Base-by-base conservation (phyloP, 495 filamentous ascomycete genomes). In the Barbatosphaeria neglecta region DNA sequence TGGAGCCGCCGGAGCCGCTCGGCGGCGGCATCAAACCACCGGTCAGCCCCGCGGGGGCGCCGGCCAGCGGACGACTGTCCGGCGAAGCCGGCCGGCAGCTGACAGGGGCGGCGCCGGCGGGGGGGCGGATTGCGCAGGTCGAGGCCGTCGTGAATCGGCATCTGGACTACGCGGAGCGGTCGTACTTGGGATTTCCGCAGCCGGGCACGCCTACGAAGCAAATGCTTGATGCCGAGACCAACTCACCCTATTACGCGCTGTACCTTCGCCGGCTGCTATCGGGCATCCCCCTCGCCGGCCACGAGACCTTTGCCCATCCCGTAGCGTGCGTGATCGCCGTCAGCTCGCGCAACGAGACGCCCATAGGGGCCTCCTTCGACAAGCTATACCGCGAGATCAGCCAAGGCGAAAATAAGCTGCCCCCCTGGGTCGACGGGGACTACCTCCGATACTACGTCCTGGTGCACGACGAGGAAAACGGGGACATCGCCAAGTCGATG, bases 251-350 rank as follows among this genome's bases (percentile, higher is more conserved):
- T 52, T 90, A 87, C 62, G 77, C 82, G 20, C 59, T 90, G 15
- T 96, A 90, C 57, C 65, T 98, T 24, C 81, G 86, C 31, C 81
- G 90, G 45, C 55, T 96, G 16, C 69, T 98, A 15, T 95, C 88
- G 2, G 80, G 84, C 38, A 65, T 87, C 19, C 75, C 84, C 7
- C 55, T 90, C 38, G 76, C 81, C 0, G 82, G 88, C 0, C 87
- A 95, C 53, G 92, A 98, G 64, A 93, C 90, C 1, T 94, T 97
- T 56, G 75, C 83, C 10, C 92, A 98, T 63, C 92, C 93, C 0
- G 89, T 96, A 4, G 89, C 93, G n/a, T 89, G 88, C 61, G 78
- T 97, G 17, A 90, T 97, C 58, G 86, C 90, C 4, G 93, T 97
- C 50, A 95, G 88, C 61, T 95, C 90, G 6, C 75, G 86, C 48